Percentiles rank a stretch among this genome's conserved stretches.
These are phyloP conservation scores for Vaccinium darrowii DNA, from an alignment of 148 eudicot genomes.

Conservation along the genomic window DNA sequence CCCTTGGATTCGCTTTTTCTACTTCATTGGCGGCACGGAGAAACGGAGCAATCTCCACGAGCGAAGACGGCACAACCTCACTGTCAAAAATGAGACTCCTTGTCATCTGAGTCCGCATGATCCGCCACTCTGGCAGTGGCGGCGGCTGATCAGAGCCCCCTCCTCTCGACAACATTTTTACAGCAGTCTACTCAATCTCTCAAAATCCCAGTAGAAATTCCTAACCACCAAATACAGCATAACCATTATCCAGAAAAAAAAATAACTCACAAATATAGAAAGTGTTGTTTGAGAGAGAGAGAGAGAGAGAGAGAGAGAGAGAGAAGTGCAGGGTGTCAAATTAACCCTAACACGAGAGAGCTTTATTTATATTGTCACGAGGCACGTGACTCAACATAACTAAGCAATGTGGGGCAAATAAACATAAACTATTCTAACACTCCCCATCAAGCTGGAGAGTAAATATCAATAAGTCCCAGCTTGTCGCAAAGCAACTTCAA, in stretches of 20 bases:
- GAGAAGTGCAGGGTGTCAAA: too few relatives aligned
- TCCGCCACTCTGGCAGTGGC: constrained; percentile 58
- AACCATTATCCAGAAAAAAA: neutral
- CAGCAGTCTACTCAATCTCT: constrained; percentile 1
- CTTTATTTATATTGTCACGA: too few relatives aligned
- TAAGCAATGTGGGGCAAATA: too few relatives aligned
- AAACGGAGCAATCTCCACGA: constrained; percentile 39
- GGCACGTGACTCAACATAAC: too few relatives aligned
- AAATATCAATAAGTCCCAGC: too few relatives aligned
- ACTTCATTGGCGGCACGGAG: constrained; percentile 99
- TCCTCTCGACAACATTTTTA: constrained; percentile 40
- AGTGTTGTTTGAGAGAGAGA: too few relatives aligned
- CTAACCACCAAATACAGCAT: neutral
- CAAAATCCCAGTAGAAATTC: neutral
- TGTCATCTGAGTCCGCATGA: constrained; percentile 73
- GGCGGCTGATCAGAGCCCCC: constrained; percentile 53
- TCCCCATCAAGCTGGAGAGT: too few relatives aligned
- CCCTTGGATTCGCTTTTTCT: constrained; percentile 49
- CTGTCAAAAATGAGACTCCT: constrained; percentile 84
- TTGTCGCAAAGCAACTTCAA: too few relatives aligned
- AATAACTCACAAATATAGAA: neutral
- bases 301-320: too few relatives aligned
- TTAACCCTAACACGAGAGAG: too few relatives aligned
- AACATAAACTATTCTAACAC: too few relatives aligned
- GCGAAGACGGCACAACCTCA: constrained; percentile 33